A percentile compares a stretch with the other conserved stretches of the same genome.
These are phyloP conservation scores for Leccinum sublutescens DNA, from an alignment of 768 basidiomycete genomes.

Conservation along the genomic window DNA sequence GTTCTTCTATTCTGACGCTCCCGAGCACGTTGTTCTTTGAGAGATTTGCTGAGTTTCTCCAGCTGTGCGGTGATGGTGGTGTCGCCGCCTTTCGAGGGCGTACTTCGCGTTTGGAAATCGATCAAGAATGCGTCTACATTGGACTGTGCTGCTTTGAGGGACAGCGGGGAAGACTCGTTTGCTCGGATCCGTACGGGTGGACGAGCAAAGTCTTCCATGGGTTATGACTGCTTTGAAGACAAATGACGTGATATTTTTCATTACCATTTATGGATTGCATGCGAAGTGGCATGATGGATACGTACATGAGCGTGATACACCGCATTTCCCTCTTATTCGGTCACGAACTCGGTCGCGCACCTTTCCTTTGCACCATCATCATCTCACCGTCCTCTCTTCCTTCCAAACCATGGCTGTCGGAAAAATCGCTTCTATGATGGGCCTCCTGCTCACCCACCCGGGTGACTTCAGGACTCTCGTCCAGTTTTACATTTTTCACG, in stretches of 20 bases:
- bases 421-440: conserved; percentile 53
- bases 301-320: not conserved
- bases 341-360: not conserved
- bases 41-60: conserved; percentile 51
- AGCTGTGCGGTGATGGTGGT: conserved; percentile 58
- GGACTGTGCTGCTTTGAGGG: conserved; percentile 40
- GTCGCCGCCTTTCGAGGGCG: conserved; percentile 49
- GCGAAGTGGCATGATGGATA: conserved; percentile 12
- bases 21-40: conserved; percentile 45
- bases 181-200: conserved; percentile 49
- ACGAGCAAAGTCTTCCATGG: conserved; percentile 46
- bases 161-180: conserved; percentile 35
- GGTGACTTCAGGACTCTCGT: conserved; percentile 79
- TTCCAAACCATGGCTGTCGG: conserved; percentile 43
- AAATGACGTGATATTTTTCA: no score
- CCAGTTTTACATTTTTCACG: conserved; percentile 82
- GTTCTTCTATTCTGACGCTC: conserved; percentile 15
- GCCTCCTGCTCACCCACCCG: conserved; percentile 74
- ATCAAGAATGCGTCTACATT: conserved; percentile 46
- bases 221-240: not conserved
- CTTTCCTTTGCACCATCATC: not conserved
- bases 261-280: no score
- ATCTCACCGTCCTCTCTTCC: not conserved
- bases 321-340: not conserved
- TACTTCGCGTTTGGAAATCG: conserved; percentile 47